A percentile compares a stretch with the other conserved stretches of the same genome.
phyloP scores from a whole-genome alignment of 1,284 basidiomycete genomes.

The Ceratobasidium sp. region DNA sequence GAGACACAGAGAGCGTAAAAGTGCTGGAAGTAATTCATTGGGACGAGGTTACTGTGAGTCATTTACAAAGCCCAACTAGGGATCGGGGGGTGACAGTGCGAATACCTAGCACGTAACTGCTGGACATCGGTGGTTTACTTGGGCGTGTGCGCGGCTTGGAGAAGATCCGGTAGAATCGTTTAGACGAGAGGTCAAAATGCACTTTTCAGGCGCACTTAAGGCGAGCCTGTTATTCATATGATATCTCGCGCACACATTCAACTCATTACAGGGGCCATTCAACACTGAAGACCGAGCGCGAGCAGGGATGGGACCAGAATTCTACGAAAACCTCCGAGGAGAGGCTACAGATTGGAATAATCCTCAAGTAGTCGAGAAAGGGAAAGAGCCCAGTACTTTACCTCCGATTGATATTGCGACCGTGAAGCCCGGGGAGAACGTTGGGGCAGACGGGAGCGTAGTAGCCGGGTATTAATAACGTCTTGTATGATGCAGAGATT shows the following conservation, averaged over 20 bases:
- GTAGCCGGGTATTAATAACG: constrained; percentile 3
- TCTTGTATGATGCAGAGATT: no score
- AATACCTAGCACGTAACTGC: constrained; percentile 75
- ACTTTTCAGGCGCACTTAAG: constrained; percentile 85
- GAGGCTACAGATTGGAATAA: constrained; percentile 58
- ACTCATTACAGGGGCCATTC: constrained; percentile 73
- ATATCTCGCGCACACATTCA: background rate
- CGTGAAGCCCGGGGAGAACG: constrained; percentile 27
- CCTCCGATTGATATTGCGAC: constrained; percentile 20
- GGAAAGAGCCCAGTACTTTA: background rate
- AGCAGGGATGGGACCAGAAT: constrained; percentile 79
- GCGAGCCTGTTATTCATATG: background rate
- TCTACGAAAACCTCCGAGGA: constrained; percentile 80
- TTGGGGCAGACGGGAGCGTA: constrained; percentile 30
- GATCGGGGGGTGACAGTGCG: background rate
- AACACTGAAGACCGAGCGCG: constrained; percentile 81
- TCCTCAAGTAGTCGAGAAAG: constrained; percentile 18
- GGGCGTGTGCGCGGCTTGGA: constrained; percentile 76
- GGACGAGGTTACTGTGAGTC: constrained; percentile 78
- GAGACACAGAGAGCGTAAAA: constrained; percentile 78
- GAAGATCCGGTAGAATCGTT: constrained; percentile 81
- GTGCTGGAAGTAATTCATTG: constrained; percentile 84
- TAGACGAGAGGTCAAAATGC: constrained; percentile 77
- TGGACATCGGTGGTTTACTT: constrained; percentile 88
- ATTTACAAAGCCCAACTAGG: background rate